Base-by-base conservation (phyloP, 2,329 filamentous ascomycete species). In the Juglanconis oblonga region DNA sequence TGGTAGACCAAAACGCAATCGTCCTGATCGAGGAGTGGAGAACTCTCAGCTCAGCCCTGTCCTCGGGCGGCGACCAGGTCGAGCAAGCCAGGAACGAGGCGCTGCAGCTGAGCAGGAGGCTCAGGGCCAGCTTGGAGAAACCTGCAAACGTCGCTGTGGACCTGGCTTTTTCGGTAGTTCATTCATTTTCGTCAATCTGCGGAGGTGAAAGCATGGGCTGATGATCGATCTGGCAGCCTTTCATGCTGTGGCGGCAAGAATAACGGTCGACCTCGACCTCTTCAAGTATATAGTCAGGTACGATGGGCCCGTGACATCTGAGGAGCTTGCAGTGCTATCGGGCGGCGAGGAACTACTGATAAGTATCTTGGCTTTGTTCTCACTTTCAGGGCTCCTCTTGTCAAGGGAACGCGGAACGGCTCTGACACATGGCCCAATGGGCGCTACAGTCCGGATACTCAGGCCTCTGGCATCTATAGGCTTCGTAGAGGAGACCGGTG, bases 281-380 rank as follows among this genome's bases (percentile, higher is more conserved):
- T 70, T 70, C 62, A 67, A 64, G 38, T 53, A 61, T 13, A 70
- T 70, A 17, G 33, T 50, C 7, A 13, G 54, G 6, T 24, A 64
- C 33, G 57, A 45, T 7, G 56, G 44, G 8, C 60, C 64, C 0
- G 49, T 69, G 24, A 65, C 57, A 8, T 69, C 66, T 0, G 3
- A 57, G 32, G 57, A 67, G 29, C 66, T 71, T 2, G 67, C 67
- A 1, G 49, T 55, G 0, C 47, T 64, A 4, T 65, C 68, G 1
- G 59, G 66, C 1, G 67, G 65, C 4, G 68, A 71, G 57, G 68
- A 69, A 55, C 48, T 69, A 5, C 38, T 71, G 17, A 70, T 71
- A 47, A 52, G 68, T 70, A 63, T 1, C 10, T 17, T 17, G 17
- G 17, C 17, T 17, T 17, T 17, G 17, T 17, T 17, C 17, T 17